Evolutionary conservation across 192 early-diverging fungal genomes (phyloP), one percentile per base, ranked within the genome.

Genomic region (Coemansia guatemalensis): DNA sequence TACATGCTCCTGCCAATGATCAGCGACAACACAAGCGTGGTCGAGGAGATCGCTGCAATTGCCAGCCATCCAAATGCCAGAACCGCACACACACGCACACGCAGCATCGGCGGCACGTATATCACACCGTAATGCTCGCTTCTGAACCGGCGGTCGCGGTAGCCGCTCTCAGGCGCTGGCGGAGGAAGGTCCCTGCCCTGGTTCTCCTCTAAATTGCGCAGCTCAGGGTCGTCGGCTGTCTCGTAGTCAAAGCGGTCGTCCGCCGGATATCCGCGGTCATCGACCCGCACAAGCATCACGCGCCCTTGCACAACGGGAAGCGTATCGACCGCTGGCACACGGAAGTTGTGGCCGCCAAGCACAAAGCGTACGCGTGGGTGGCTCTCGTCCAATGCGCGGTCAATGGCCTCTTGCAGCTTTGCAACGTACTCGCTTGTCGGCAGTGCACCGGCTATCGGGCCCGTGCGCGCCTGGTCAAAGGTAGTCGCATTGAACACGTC

Each of bases 241-340:
- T 75, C 71, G 64, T 87, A 86, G 59, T 91, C 90, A 24, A 82
- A 70, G 33, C 78, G 59, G 11, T 63, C 75, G 60, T 88, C 75
- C 18, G 82, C 24, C 14, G 90, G 83, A 1, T 65, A 64, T 20
- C 88, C 86, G 23, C 75, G 51, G 7, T 72, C 80, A 26, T 89
- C 86, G 11, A 91, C 82, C 12, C 89, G 93, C 8, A 98, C 85
- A 44, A 98, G 73, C 86, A 98, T 93, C 32, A 82, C 72, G 4
- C 89, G 82, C 12, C 88, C 86, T 20, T 88, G 91, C 48, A 93
- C 84, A 4, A 97, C 85, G 23, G 92, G 87, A 18, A 96, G 85
- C 5, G 86, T 87, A 66, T 99, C 95, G 25, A 85, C 74, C 24
- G 91, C 89, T 2, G 97, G 97, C 4, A 89, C 95, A 20, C 96